These are phyloP conservation scores for Apiospora marii DNA, from an alignment of 2,329 filamentous ascomycete species.

Conservation along the genomic window DNA sequence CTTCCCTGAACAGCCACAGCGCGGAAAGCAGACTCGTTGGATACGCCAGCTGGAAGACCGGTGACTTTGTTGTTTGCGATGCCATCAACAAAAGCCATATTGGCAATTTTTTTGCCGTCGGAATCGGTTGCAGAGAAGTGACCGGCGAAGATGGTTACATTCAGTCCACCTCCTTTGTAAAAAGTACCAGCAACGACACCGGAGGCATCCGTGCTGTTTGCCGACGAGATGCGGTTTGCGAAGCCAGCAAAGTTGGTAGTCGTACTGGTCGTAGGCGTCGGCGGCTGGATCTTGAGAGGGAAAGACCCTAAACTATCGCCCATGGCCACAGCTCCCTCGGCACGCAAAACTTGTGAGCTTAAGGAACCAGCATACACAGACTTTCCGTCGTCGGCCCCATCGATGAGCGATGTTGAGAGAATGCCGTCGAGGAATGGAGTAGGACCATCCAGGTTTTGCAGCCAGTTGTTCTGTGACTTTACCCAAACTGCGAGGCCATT, in stretches of 20 bases:
- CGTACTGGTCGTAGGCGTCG: constrained; percentile 39
- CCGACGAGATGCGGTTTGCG: constrained; percentile 55
- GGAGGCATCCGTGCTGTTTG: constrained; percentile 51
- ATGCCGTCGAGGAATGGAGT: constrained; percentile 75
- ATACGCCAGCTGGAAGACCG: constrained; percentile 73
- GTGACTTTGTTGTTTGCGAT: constrained; percentile 70
- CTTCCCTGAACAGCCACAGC: constrained; percentile 73
- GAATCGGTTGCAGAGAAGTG: constrained; percentile 78
- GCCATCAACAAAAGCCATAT: constrained; percentile 83
- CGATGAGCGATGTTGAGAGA: constrained; percentile 73
- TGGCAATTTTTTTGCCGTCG: constrained; percentile 77
- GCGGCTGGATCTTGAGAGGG: constrained; percentile 62
- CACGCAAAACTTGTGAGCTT: constrained; percentile 75
- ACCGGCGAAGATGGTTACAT: constrained; percentile 87
- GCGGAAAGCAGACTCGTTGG: constrained; percentile 76
- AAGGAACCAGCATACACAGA: constrained; percentile 86
- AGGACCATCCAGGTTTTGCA: constrained; percentile 76
- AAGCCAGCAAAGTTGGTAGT: constrained; percentile 43
- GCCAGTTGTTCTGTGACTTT: constrained; percentile 83
- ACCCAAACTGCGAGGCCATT: constrained; percentile 92
- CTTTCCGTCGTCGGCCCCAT: constrained; percentile 64
- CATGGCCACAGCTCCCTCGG: constrained; percentile 76
- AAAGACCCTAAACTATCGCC: constrained; percentile 61
- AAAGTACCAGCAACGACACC: constrained; percentile 84
- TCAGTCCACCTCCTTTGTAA: constrained; percentile 72